Evolutionary conservation across 805 yeast genomes (phyloP).

Genomic region (Metschnikowia sp.): DNA sequence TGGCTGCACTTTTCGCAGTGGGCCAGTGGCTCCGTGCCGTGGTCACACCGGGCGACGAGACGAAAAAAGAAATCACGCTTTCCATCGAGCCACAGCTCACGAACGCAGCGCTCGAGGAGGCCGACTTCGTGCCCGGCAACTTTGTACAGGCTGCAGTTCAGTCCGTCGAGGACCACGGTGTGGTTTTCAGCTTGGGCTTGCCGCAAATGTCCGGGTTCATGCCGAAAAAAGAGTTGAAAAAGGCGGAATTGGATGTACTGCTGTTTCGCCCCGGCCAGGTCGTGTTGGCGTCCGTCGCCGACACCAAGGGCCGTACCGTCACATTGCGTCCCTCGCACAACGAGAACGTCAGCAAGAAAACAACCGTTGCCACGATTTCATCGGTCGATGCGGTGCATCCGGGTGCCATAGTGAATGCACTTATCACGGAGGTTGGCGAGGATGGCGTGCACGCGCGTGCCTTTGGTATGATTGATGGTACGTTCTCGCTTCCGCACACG

Average conservation of each 20-base stretch:
- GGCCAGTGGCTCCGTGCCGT: slow-evolving; percentile 94
- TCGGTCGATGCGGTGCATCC: slow-evolving; percentile 82
- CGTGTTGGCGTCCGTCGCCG: slow-evolving; percentile 49
- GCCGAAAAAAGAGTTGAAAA: slow-evolving; percentile 60
- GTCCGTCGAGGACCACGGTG: slow-evolving; percentile 91
- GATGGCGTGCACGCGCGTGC: slow-evolving; percentile 71
- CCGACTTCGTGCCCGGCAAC: slow-evolving; percentile 61
- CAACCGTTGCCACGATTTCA: slow-evolving; percentile 50
- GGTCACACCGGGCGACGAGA: slow-evolving; percentile 46
- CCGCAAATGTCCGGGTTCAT: slow-evolving; percentile 64
- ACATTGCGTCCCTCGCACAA: slow-evolving; percentile 49
- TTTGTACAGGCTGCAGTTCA: slow-evolving; percentile 72
- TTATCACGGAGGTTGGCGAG: slow-evolving; percentile 54
- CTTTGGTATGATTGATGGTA: slow-evolving; percentile 71
- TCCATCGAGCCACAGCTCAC: slow-evolving; percentile 72
- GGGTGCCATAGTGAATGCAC: slow-evolving; percentile 75
- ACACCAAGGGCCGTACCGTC: slow-evolving; percentile 53
- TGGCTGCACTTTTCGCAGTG: slow-evolving; percentile 50
- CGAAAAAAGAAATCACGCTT: slow-evolving; percentile 64
- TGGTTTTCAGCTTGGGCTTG: slow-evolving; percentile 67
- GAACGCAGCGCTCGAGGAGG: slow-evolving; percentile 57
- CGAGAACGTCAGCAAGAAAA: slow-evolving; percentile 44
- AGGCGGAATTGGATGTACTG: slow-evolving; percentile 34
- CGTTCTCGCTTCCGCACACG: slow-evolving; percentile 65
- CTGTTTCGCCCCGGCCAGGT: slow-evolving; percentile 60